Percentiles rank a stretch among this genome's conserved stretches.
These are phyloP conservation scores for Xylariaceae sp. DNA, from an alignment of 2,329 filamentous ascomycete species.

Conservation along the genomic window DNA sequence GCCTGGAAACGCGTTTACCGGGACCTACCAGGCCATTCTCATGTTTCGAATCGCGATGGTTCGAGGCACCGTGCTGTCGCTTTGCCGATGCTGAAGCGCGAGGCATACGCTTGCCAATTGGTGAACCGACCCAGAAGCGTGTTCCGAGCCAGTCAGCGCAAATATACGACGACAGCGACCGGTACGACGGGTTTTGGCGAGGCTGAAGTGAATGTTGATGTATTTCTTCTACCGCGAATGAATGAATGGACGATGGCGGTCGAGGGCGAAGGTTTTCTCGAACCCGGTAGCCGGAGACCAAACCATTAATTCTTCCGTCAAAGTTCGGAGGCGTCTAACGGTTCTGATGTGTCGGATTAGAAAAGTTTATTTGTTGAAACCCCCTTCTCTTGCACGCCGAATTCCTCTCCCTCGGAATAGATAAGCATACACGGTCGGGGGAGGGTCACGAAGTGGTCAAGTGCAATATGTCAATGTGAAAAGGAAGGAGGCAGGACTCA, in stretches of 20 bases:
- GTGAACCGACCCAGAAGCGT: conserved; percentile 39
- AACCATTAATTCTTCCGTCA: neutral
- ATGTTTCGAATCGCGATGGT: conserved; percentile 69
- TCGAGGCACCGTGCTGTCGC: conserved; percentile 57
- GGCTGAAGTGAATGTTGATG: neutral
- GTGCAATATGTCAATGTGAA: neutral
- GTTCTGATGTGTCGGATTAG: neutral
- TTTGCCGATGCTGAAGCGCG: conserved; percentile 54
- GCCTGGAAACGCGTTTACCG: conserved; percentile 55
- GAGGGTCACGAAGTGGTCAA: neutral
- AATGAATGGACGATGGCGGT: neutral
- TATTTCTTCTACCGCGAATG: neutral
- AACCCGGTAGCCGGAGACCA: neutral
- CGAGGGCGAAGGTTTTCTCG: neutral
- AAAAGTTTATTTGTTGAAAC: no score
- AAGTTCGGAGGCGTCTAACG: neutral
- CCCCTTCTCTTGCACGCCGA: neutral
- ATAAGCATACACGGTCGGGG: neutral
- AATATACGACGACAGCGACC: conserved; percentile 21
- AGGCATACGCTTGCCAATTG: conserved; percentile 51
- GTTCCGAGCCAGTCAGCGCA: conserved; percentile 39
- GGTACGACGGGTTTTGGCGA: neutral
- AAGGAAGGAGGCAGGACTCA: neutral
- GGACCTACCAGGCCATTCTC: conserved; percentile 84
- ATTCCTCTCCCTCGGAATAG: neutral